These are phyloP conservation scores for Amylocystis lapponica DNA, from an alignment of 768 basidiomycete genomes.

Conservation along the genomic window DNA sequence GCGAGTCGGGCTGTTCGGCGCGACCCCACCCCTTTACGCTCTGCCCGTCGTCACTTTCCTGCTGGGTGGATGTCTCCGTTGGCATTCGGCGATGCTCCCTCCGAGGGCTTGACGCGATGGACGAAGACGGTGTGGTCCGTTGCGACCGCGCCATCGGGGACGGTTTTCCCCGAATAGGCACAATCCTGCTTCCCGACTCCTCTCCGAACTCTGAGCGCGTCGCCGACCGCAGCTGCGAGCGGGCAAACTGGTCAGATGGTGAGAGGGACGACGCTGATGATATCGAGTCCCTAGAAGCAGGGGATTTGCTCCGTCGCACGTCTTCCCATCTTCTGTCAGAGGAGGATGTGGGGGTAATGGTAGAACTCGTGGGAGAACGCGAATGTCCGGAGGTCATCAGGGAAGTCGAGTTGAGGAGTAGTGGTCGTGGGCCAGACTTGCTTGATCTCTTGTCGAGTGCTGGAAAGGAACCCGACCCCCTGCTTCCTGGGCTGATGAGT, in stretches of 20 bases:
- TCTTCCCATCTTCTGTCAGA: conserved; percentile 15
- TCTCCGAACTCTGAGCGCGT: conserved; percentile 51
- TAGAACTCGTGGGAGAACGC: conserved; percentile 18
- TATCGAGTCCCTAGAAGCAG: conserved; percentile 46
- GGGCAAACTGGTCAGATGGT: conserved; percentile 41
- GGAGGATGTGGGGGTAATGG: conserved; percentile 8
- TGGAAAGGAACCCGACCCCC: conserved; percentile 39
- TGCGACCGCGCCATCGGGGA: conserved; percentile 63
- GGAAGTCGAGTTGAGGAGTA: conserved; percentile 49
- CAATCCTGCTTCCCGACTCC: conserved; percentile 48
- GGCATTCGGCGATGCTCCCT: conserved; percentile 12
- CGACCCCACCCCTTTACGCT: conserved; percentile 27
- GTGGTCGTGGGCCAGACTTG: conserved; percentile 49
- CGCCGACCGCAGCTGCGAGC: conserved; percentile 25
- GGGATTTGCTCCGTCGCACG: conserved; percentile 15
- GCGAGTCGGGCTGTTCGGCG: conserved; percentile 32
- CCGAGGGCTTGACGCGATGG: conserved; percentile 37
- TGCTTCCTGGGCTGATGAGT: conserved; percentile 32
- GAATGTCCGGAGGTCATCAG: conserved; percentile 18
- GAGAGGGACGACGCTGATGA: conserved; percentile 65
- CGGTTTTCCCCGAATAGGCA: conserved; percentile 48
- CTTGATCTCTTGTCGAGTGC: conserved; percentile 23
- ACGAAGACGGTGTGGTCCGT: conserved; percentile 30
- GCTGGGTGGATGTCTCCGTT: conserved; percentile 10
- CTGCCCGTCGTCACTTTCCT: conserved; percentile 12